Evolutionary conservation across 164 flowering plant species (phyloP), one percentile per base, ranked within the genome.

Genomic region (Cinnamomum micranthum): DNA sequence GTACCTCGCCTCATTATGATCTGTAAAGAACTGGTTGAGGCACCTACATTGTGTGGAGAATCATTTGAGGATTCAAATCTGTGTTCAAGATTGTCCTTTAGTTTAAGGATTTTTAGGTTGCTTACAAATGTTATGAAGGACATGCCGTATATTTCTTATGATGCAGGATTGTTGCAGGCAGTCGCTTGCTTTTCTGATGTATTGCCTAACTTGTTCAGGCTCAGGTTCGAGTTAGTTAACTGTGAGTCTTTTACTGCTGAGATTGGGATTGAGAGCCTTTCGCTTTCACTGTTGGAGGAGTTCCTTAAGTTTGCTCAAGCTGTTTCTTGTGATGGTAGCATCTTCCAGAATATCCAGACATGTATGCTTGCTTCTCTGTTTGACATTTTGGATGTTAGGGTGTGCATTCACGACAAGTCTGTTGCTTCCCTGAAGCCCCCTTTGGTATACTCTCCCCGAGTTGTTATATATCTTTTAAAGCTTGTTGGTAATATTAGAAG

Each of bases 301-400:
- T 95, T 92, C 81, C 87, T 95, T 83, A 86, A 81, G 68, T 84
- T 90, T 75, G 85, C 87, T 60, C 90, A 84, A 74, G 77, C 75
- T 79, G 79, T 88, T 62, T 88, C 86, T 80, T 78, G 88, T 77
- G 86, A 83, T 74, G 83, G 82, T 72, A 77, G 75, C 70, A 76
- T 88, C 71, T 87, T 82, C 74, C 88, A 80, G 74, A 95, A 91
- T 81, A 76, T 95, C 33, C 92, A 84, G 84, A 90, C 91, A 73
- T 92, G 91, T 71, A 78, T 91, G 15, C 59, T 87, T 73, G 96
- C 97, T 84, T 87, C 91, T 41, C 73, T 90, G 55, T 77, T 93
- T 80, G 86, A 79, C 62, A 84, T 77, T 80, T 81, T 90, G 82
- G 90, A 87, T 75, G 78, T 86, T 73, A 76, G 81, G 73, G 69